Evolutionary conservation across 2,329 filamentous ascomycete genomes (phyloP).

Genomic region (Ophiocordyceps camponoti-floridani): DNA sequence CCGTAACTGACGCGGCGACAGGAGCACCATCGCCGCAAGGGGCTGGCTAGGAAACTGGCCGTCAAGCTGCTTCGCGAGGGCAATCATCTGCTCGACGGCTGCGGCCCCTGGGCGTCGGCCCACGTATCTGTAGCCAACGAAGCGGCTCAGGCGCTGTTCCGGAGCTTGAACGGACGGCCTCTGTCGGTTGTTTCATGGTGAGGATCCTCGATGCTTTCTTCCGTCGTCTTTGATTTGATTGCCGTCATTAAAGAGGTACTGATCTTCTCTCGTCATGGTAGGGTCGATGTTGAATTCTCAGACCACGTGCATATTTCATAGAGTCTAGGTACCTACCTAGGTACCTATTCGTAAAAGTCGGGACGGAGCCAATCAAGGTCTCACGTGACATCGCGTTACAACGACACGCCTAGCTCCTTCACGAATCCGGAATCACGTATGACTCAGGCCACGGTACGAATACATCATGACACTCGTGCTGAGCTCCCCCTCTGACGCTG

Average conservation of each 20-base stretch:
- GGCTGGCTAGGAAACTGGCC: constrained; percentile 44
- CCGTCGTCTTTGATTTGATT: no score
- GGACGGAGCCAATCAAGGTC: not conserved
- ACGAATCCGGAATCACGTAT: no score
- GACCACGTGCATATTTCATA: no score
- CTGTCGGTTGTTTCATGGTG: constrained; percentile 43
- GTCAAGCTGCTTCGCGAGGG: constrained; percentile 35
- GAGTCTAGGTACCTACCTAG: no score
- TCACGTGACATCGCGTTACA: not conserved
- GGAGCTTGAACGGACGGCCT: constrained; percentile 36
- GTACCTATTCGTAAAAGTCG: no score
- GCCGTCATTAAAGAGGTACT: no score
- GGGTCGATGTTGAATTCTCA: no score
- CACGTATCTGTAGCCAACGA: constrained; percentile 45
- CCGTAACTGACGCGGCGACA: no score
- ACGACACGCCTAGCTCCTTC: not conserved
- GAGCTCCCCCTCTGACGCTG: not conserved
- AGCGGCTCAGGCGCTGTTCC: constrained; percentile 43
- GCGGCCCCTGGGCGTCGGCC: constrained; percentile 37
- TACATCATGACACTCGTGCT: not conserved
- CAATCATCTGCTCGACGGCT: constrained; percentile 7
- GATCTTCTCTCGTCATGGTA: no score
- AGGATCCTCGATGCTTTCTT: constrained; percentile 5
- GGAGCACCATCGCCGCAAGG: constrained; percentile 38
- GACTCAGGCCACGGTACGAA: no score